Evolutionary conservation across 257 asterid genomes (phyloP), one percentile per base, ranked within the genome.

Genomic region (Solanum okadae): DNA sequence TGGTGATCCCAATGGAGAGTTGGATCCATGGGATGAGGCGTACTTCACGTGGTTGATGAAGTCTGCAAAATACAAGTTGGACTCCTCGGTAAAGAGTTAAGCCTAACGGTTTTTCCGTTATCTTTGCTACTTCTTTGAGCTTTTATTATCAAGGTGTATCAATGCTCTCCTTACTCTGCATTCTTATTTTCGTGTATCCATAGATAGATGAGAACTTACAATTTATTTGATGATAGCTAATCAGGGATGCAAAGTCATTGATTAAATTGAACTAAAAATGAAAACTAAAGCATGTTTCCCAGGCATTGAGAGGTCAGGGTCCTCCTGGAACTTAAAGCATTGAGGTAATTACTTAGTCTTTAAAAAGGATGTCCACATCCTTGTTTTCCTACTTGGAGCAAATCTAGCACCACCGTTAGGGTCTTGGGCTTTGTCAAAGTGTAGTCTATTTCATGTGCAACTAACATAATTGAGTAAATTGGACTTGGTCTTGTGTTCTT

Each of bases 21-120:
- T 97, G 93, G 96, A 96, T 89, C 99, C 99, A 13, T 97, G 99
- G 99, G 99, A 97, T 89, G 99, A 95, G 94, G 90, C 98, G 85
- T 95, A 96, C 91, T 95, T 88, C 90, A 93, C 99, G 2, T 90
- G 95, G 89, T 88, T 94, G 94, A 96, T 97, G 98, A 97, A 94
- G 91, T 92, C 98, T 72, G 86, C 92, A 56, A 91, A 93, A 42
- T 92, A 95, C 91, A 88, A 94, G 90, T 92, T 95, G 92, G 95
- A 97, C 90, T 92, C 90, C 93, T 92, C 93, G 93, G 99, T 96
- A 92, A 92, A 78, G 87, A 84, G 27, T 73, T 25, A 82, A 82
- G 22, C 81, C 37, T 33, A 44, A 78, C 10, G 4, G 4, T 23
- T 34, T 84, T 20, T 81, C 67, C 65, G 5, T 63, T 61, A 37